Base-by-base conservation (phyloP, 1,284 basidiomycete species). In the Boletus holoroseus region DNA sequence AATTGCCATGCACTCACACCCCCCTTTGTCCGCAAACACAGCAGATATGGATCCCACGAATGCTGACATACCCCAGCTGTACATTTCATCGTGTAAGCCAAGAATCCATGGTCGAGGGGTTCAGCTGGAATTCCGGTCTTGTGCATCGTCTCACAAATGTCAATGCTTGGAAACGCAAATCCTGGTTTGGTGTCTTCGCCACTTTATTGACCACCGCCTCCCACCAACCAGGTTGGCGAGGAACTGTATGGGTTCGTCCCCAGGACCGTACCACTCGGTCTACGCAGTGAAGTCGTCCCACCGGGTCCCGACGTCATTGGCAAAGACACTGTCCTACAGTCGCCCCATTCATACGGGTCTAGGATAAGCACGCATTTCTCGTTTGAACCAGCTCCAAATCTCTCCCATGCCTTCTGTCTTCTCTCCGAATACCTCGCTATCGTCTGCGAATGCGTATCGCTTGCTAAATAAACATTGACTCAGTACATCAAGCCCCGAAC, bases 371-470 rank as follows among this genome's bases (percentile, higher is more conserved):
- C 15, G 26, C 64, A 64, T 62, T 36, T 56, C 57, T 32, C 26
- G 40, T 34, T 58, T 55, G 36, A 69, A 31, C 61, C 56, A 66
- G 1, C 38, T 31, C 64, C 59, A 67, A 18, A 62, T 43, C 26
- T 58, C 57, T n/a, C n/a, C 22, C 28, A 34, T 16, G 11, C 26
- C 30, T 13, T 47, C 35, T 13, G 22, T 27, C 7, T 26, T 26
- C 13, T 38, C 43, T 28, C 18, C 51, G 16, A 58, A 15, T 35
- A 50, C 43, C 1, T 60, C 60, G 9, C 39, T 22, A 7, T 73
- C 68, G 3, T 73, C 67, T 18, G 75, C 63, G 49, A 76, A 76
- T 12, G 76, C 79, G 55, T 83, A 82, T 50, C 67, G 69, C 58
- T 74, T 71, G 16, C 73, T 74, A 47, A 68, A 64, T 30, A 81